A percentile compares a stretch with the other conserved stretches of the same genome.
Conservation (phyloP, 192 early-diverging fungal species). For the Oehlia diaphana region DNA sequence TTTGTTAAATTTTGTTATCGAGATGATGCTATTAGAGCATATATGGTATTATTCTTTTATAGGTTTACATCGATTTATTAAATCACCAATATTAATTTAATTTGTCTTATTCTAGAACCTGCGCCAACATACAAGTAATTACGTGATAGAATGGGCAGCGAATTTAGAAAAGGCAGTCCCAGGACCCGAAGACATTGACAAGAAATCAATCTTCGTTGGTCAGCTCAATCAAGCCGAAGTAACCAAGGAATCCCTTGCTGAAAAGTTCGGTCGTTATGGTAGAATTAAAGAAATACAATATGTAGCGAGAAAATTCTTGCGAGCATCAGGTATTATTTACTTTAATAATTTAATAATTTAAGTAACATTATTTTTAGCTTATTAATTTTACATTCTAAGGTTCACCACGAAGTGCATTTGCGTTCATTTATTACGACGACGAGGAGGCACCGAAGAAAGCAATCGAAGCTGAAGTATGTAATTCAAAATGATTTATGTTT, state of each 20-base stretch:
- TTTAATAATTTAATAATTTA: neutral
- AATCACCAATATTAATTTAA: neutral
- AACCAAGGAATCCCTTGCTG: constrained; percentile 48
- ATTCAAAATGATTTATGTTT: neutral
- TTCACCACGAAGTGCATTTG: constrained; percentile 51
- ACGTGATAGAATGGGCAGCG: constrained; percentile 67
- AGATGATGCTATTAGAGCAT: constrained; percentile 73
- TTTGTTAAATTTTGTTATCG: constrained; percentile 72
- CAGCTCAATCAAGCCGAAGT: constrained; percentile 53
- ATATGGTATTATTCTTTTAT: constrained; percentile 38
- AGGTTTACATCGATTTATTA: neutral
- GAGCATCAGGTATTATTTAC: neutral
- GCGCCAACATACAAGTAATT: constrained; percentile 38
- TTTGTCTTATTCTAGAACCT: constrained; percentile 27
- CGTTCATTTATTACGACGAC: constrained; percentile 61
- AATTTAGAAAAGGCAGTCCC: constrained; percentile 46
- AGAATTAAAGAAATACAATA: constrained; percentile 43
- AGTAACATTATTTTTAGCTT: no score
- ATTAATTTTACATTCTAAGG: constrained; percentile 3
- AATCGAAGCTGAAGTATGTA: constrained; percentile 52
- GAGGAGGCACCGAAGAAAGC: constrained; percentile 49
- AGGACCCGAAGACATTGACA: constrained; percentile 50
- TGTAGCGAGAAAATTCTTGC: constrained; percentile 2
- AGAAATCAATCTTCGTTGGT: constrained; percentile 63
- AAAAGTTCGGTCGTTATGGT: constrained; percentile 60